Conservation (phyloP, 768 basidiomycete species). For the Leccinum boreale region DNA sequence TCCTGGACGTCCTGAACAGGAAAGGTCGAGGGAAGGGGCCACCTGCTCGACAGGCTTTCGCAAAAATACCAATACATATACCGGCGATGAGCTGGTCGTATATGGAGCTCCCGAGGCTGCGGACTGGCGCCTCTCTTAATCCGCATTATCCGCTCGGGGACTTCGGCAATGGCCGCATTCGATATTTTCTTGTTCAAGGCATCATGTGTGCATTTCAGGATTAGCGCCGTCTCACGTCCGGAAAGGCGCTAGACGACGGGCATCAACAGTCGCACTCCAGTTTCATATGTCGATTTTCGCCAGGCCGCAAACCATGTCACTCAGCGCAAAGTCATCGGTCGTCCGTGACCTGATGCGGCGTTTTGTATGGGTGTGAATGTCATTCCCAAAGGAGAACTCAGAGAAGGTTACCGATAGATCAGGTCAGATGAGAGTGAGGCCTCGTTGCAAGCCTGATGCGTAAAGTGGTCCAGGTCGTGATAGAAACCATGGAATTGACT, state of each 20-base stretch:
- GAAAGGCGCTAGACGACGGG: neutral
- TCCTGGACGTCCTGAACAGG: slow-evolving; percentile 18
- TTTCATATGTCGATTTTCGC: slow-evolving; percentile 1
- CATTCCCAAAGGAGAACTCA: neutral
- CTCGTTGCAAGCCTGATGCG: neutral
- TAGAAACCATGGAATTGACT: slow-evolving; percentile 2
- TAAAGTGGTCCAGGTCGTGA: slow-evolving; percentile 1
- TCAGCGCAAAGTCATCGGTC: slow-evolving; percentile 3
- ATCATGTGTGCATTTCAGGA: slow-evolving; percentile 10
- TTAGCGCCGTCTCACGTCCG: neutral
- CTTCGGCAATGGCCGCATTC: slow-evolving; percentile 1
- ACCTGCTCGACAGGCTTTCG: slow-evolving; percentile 44
- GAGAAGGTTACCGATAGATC: slow-evolving; percentile 4
- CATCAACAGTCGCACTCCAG: slow-evolving; percentile 4
- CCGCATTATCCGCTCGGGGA: too few species aligned
- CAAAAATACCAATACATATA: slow-evolving; percentile 31
- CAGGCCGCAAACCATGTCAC: neutral
- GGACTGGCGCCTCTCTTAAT: slow-evolving; percentile 23
- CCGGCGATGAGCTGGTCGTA: slow-evolving; percentile 59
- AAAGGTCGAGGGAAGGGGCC: slow-evolving; percentile 45
- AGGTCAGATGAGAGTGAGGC: slow-evolving; percentile 2
- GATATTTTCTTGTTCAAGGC: slow-evolving; percentile 24
- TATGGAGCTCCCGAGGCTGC: slow-evolving; percentile 54
- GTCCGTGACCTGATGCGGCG: neutral
- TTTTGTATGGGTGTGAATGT: neutral